Base-by-base conservation (phyloP, 2,329 filamentous ascomycete genomes). In the Colletotrichum musae region DNA sequence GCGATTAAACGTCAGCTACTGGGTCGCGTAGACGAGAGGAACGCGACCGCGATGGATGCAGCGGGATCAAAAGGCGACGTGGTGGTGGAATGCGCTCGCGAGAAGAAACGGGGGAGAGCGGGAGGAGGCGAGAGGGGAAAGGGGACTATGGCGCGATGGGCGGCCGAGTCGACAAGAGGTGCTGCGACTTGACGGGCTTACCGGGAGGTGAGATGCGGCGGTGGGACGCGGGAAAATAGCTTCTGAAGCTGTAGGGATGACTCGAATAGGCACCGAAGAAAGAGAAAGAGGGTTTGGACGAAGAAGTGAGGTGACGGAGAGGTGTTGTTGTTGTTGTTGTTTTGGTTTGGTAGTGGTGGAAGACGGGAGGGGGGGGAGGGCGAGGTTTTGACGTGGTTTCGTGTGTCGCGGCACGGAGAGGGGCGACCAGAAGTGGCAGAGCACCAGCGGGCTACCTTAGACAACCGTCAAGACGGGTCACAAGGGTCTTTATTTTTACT, bases 241-340 rank as follows among this genome's bases (percentile, higher is more conserved):
- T 62, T 62, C 50, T 5, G 59, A 43, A 62, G 59, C 59, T 62
- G 59, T 32, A 62, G 59, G 21, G 16, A 32, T 13, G 59, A 54
- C 39, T 62, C 47, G 47, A 21, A 21, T n/a, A 21, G 5, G 12
- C 32, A 24, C n/a, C 10, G 6, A 12, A 7, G 2, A 9, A 21
- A 28, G 21, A 16, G 7, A 2, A 18, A 6, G 52, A 54, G 50
- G 18, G 45, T 45, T 7, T 50, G 24, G 59, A 47, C 50, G 51
- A 54, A 4, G 9, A 4, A 21, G 0, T 6, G 15, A 18, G 32
- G 6, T 18, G 32, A 12, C 4, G 28, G 39, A 39, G 28, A 39
- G 52, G 26, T 54, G 52, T 54, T 54, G 52, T 54, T 54, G 16
- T 36, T 36, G 21, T 24, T 24, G 21, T 36, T 36, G 32, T 12